Conservation (phyloP, 2,329 filamentous ascomycete species). For the Madurella fahalii region DNA sequence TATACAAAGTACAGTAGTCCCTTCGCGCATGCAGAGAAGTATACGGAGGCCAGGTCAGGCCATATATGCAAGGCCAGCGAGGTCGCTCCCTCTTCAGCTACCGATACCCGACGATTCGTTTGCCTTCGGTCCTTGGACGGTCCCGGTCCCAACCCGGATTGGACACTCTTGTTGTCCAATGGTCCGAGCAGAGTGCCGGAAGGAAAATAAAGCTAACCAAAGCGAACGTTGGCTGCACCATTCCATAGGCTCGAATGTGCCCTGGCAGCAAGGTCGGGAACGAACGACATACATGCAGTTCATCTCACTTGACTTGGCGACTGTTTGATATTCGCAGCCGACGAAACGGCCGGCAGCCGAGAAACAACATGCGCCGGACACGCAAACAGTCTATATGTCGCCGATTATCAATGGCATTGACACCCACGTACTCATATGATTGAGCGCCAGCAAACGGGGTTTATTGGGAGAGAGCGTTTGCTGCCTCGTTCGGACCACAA, state of each 20-base stretch:
- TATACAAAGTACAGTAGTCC: neutral
- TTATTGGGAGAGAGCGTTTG: conserved; percentile 17
- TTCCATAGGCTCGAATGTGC: conserved; percentile 16
- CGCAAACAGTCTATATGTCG: conserved; percentile 26
- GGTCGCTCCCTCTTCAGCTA: conserved; percentile 9
- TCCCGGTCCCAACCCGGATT: neutral
- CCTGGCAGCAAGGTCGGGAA: conserved; percentile 9
- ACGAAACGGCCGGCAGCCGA: conserved; percentile 14
- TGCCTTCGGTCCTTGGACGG: conserved; percentile 9
- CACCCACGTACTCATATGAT: conserved; percentile 2
- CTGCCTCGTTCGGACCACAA: conserved; percentile 39
- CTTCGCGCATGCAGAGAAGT: neutral
- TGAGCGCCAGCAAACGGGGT: conserved; percentile 14
- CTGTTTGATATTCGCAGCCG: conserved; percentile 17
- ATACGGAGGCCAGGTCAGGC: conserved; percentile 10
- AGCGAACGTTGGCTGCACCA: neutral
- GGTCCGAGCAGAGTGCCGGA: neutral
- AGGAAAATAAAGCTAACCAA: conserved; percentile 13
- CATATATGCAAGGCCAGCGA: conserved; percentile 24
- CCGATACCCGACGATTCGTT: neutral
- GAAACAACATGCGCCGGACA: conserved; percentile 1
- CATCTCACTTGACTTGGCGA: conserved; percentile 25
- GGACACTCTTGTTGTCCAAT: conserved; percentile 4
- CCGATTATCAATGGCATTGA: conserved; percentile 9
- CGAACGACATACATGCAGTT: conserved; percentile 24